These are phyloP conservation scores for Termitomyces sp. DNA, from an alignment of 768 basidiomycete genomes.

Conservation along the genomic window DNA sequence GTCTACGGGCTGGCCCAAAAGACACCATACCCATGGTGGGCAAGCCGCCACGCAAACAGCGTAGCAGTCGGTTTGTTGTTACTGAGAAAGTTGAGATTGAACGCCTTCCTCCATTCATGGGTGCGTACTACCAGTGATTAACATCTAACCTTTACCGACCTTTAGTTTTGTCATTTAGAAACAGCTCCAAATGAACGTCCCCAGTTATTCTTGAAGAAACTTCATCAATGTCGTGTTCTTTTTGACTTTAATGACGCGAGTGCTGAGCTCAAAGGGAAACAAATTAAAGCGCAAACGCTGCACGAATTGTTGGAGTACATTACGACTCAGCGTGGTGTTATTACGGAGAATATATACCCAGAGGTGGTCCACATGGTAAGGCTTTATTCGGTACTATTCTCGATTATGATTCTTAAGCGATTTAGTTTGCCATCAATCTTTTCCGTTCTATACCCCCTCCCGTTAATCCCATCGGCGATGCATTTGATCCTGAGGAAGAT, in stretches of 20 bases:
- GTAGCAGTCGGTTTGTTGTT: constrained; percentile 94
- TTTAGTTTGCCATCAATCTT: constrained; percentile 93
- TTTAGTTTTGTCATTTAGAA: constrained; percentile 48
- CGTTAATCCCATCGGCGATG: constrained; percentile 96
- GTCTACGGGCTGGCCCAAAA: constrained; percentile 81
- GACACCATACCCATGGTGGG: constrained; percentile 96
- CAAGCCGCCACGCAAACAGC: constrained; percentile 95
- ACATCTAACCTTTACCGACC: background rate
- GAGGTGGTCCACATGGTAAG: constrained; percentile 98
- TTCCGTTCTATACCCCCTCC: constrained; percentile 99
- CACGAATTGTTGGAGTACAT: constrained; percentile 99
- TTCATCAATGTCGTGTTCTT: constrained; percentile 93
- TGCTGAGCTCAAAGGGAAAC: constrained; percentile 93
- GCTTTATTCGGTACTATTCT: constrained; percentile 11
- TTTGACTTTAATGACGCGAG: constrained; percentile 99
- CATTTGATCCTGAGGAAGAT: constrained; percentile 99
- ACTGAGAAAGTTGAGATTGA: constrained; percentile 97
- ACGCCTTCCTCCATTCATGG: constrained; percentile 85
- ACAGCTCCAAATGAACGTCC: constrained; percentile 85
- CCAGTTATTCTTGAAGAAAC: constrained; percentile 89
- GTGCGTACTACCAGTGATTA: constrained; percentile 39
- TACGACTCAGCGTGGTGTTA: constrained; percentile 92
- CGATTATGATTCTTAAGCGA: constrained; percentile 4
- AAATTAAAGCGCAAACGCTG: constrained; percentile 96
- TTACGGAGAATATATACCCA: constrained; percentile 96